Evolutionary conservation across 2,329 filamentous ascomycete species (phyloP).

Genomic region (Fusarium buxicola): DNA sequence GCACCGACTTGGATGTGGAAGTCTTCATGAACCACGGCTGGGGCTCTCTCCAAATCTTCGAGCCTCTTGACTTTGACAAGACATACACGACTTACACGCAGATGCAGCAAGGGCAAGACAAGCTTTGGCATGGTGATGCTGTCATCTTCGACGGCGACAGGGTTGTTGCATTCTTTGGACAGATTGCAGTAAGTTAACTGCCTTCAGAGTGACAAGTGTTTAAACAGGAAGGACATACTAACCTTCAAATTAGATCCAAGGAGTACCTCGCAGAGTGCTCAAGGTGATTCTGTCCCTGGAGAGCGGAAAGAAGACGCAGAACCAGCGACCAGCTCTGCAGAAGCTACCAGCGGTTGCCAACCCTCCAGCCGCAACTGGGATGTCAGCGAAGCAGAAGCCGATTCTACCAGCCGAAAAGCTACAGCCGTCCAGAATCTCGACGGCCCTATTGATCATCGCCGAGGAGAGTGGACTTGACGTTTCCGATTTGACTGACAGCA

Average conservation of each 20-base stretch:
- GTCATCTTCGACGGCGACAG: conserved; percentile 65
- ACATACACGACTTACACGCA: conserved; percentile 35
- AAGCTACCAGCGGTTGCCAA: not conserved
- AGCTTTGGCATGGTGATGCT: conserved; percentile 57
- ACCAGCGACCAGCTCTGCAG: conserved; percentile 15
- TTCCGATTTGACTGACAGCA: conserved; percentile 65
- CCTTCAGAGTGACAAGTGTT: accelerated
- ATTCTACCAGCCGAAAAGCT: not conserved
- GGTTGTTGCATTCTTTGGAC: conserved; percentile 53
- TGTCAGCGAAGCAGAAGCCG: accelerated
- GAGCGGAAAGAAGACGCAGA: conserved; percentile 29
- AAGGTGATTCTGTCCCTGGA: conserved; percentile 35
- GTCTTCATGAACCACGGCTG: conserved; percentile 41
- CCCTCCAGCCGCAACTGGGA: not conserved
- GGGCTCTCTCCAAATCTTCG: conserved; percentile 36
- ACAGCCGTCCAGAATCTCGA: conserved; percentile 8
- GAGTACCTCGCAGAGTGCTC: conserved; percentile 35
- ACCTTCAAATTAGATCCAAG: conserved; percentile 17
- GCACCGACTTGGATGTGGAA: conserved; percentile 34
- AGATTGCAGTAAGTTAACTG: conserved; percentile 46
- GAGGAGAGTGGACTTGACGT: conserved; percentile 38
- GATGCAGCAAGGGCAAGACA: conserved; percentile 31
- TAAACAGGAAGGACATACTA: not conserved
- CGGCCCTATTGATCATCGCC: conserved; percentile 25
- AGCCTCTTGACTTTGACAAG: conserved; percentile 38